Evolutionary conservation across 257 asterid species (phyloP).

Genomic region (Nicotiana tabacum): DNA sequence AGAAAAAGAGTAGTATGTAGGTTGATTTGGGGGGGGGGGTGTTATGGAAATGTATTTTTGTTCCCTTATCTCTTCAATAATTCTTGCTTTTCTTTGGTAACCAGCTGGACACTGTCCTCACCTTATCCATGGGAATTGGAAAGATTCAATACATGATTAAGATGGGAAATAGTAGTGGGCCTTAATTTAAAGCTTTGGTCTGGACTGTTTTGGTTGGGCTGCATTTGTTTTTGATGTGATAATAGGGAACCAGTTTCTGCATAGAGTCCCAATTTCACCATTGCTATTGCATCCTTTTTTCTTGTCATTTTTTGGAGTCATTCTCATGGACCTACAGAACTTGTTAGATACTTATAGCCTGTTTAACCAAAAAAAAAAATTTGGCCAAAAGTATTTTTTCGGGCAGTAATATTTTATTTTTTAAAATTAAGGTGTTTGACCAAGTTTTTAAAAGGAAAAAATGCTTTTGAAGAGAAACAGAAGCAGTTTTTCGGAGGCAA

Average conservation of each 20-base stretch:
- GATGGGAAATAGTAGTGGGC: not conserved
- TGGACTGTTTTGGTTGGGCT: not conserved
- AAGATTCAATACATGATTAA: constrained; percentile 6
- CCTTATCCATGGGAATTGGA: not conserved
- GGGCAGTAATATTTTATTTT: no score
- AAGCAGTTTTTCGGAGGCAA: no score
- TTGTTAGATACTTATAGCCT: not conserved
- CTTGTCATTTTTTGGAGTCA: not conserved
- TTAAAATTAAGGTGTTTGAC: no score
- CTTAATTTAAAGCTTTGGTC: not conserved
- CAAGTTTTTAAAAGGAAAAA: no score
- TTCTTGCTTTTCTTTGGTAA: constrained; percentile 6
- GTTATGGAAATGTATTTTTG: not conserved
- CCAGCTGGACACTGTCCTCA: not conserved
- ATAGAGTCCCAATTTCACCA: not conserved
- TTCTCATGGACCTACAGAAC: not conserved
- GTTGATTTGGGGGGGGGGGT: not conserved
- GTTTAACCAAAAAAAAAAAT: no score
- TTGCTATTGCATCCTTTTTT: not conserved
- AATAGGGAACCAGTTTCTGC: not conserved
- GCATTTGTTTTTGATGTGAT: not conserved
- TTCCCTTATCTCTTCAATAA: constrained; percentile 16
- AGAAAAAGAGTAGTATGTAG: not conserved
- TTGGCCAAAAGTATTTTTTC: no score
- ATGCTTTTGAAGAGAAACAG: no score